Conservation (phyloP, 495 filamentous ascomycete species). For the Clavariopsis aquatica region DNA sequence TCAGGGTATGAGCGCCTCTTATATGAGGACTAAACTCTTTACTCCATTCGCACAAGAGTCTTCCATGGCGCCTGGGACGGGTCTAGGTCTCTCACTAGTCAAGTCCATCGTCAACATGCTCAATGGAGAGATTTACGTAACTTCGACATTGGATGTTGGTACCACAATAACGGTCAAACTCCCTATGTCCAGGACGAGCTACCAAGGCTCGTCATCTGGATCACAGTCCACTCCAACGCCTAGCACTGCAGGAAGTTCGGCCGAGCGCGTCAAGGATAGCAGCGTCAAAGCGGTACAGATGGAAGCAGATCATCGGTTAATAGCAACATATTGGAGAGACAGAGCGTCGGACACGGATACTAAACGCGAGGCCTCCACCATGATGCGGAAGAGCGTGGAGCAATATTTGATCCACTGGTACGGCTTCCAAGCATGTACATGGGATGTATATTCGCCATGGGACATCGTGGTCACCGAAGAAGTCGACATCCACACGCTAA, state of each 20-base stretch:
- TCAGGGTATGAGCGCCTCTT: slow-evolving; percentile 17
- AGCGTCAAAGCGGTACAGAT: background rate
- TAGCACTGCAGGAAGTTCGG: background rate
- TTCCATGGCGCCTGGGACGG: slow-evolving; percentile 12
- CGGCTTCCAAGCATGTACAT: background rate
- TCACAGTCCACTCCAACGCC: background rate
- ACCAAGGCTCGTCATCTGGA: background rate
- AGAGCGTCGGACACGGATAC: background rate
- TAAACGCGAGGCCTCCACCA: background rate
- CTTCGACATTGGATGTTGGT: slow-evolving; percentile 1
- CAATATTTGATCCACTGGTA: slow-evolving; percentile 5
- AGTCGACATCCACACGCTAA: slow-evolving; percentile 1
- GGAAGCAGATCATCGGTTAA: background rate
- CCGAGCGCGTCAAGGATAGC: slow-evolving; percentile 7
- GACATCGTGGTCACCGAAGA: slow-evolving; percentile 7
- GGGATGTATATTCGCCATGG: background rate
- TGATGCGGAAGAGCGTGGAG: slow-evolving; percentile 8
- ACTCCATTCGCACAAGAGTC: slow-evolving; percentile 24
- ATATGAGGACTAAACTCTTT: slow-evolving; percentile 15
- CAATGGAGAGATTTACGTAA: slow-evolving; percentile 17
- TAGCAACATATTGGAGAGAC: background rate
- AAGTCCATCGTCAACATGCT: slow-evolving; percentile 19
- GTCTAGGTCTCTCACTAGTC: slow-evolving; percentile 21
- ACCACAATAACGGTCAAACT: slow-evolving; percentile 14
- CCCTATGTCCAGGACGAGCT: background rate